These are phyloP conservation scores for Termitomyces titanicus DNA, from an alignment of 768 basidiomycete genomes.

Conservation along the genomic window DNA sequence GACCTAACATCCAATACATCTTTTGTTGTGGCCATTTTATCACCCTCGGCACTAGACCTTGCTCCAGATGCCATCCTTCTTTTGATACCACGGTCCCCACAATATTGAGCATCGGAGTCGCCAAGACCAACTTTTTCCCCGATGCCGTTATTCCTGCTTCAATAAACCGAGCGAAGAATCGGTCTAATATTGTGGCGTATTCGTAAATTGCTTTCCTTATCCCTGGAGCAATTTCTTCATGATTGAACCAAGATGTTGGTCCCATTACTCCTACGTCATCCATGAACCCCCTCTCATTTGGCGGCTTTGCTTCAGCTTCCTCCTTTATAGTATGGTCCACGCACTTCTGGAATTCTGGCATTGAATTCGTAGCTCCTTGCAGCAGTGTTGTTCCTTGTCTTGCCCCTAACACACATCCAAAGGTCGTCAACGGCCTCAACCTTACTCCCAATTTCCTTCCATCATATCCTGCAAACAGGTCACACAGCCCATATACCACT, in stretches of 20 bases:
- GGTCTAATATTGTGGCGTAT: constrained; percentile 17
- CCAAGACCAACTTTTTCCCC: constrained; percentile 23
- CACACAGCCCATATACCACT: no score
- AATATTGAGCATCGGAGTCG: constrained; percentile 15
- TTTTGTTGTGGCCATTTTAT: constrained; percentile 20
- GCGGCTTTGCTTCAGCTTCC: not conserved
- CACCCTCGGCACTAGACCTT: constrained; percentile 20
- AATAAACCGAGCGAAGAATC: constrained; percentile 17
- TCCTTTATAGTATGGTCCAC: not conserved
- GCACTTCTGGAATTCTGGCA: not conserved
- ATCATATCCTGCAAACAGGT: constrained; percentile 19
- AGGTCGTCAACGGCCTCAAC: not conserved
- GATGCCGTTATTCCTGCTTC: constrained; percentile 28
- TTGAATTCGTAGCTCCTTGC: not conserved
- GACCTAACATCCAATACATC: no score
- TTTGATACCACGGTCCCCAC: constrained; percentile 23
- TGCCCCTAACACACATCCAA: not conserved
- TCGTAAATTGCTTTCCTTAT: no score
- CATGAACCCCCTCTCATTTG: constrained; percentile 10
- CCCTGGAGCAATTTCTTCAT: not conserved
- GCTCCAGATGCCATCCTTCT: constrained; percentile 25
- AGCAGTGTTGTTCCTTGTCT: not conserved
- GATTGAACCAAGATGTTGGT: constrained; percentile 15
- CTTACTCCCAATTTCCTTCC: not conserved
- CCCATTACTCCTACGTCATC: no score